Evolutionary conservation across 805 yeast species (phyloP).

Genomic region (Pichia ethanolica): DNA sequence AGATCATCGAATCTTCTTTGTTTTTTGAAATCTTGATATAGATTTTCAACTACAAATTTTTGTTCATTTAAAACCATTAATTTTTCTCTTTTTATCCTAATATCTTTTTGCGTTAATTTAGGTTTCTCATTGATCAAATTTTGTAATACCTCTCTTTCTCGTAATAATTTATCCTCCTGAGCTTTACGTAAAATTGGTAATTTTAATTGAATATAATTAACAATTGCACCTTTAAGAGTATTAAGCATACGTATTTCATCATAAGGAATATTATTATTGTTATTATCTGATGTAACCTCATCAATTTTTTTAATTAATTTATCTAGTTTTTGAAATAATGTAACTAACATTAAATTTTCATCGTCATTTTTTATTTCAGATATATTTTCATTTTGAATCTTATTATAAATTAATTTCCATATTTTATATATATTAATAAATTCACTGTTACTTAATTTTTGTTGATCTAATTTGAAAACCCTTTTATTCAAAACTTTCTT

Average conservation of each 20-base stretch:
- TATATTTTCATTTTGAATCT: conserved; percentile 18
- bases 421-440: conserved; percentile 32
- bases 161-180: conserved; percentile 32
- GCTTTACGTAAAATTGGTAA: conserved; percentile 57
- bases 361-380: conserved; percentile 29
- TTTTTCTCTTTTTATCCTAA: conserved; percentile 59
- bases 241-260: conserved; percentile 42
- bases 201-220: conserved; percentile 57
- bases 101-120: conserved; percentile 40
- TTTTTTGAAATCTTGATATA: conserved; percentile 54
- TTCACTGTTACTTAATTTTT: conserved; percentile 24
- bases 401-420: conserved; percentile 19
- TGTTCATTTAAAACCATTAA: conserved; percentile 87
- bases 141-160: conserved; percentile 6
- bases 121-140: conserved; percentile 5
- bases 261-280: not conserved
- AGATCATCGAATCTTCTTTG: conserved; percentile 75
- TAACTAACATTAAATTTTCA: conserved; percentile 18
- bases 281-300: not conserved
- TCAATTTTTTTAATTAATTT: conserved; percentile 35
- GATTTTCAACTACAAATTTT: conserved; percentile 56
- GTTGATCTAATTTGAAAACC: conserved; percentile 37
- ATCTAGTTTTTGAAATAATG: conserved; percentile 46
- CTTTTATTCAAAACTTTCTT: conserved; percentile 49
- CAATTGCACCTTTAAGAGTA: conserved; percentile 50